phyloP scores from a whole-genome alignment of 768 basidiomycete species.

The Phlebiopsis flavidoalba region DNA sequence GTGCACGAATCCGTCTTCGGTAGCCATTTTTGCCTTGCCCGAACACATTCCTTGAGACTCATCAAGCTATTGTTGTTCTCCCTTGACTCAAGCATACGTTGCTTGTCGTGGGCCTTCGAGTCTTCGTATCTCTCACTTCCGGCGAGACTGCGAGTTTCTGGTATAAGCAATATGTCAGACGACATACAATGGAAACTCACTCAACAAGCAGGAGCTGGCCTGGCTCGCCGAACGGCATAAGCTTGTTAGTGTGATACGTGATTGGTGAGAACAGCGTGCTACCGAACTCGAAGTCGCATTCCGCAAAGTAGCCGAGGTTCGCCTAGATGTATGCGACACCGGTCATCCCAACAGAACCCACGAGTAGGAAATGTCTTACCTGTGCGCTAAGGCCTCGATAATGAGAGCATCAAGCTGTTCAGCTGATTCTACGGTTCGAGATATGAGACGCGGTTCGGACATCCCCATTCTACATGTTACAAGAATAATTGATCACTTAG shows the following conservation, averaged over 20 bases:
- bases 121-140: constrained; percentile 34
- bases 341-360: too few species aligned
- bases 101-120: constrained; percentile 30
- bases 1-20: constrained; percentile 32
- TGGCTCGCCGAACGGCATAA: constrained; percentile 30
- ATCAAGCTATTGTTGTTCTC: constrained; percentile 34
- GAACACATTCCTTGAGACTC: constrained; percentile 34
- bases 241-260: constrained; percentile 27
- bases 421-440: constrained; percentile 20
- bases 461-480: constrained; percentile 14
- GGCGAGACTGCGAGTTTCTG: constrained; percentile 21
- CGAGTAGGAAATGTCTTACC: constrained; percentile 7
- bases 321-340: constrained; percentile 18
- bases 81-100: constrained; percentile 29
- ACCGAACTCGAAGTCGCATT: constrained; percentile 29
- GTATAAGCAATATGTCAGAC: not conserved
- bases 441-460: constrained; percentile 26
- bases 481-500: not conserved
- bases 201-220: constrained; percentile 32
- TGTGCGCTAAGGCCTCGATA: constrained; percentile 17
- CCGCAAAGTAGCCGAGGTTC: constrained; percentile 25
- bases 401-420: constrained; percentile 30
- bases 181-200: too few species aligned
- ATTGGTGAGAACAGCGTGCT: constrained; percentile 31
- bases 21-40: constrained; percentile 30